These are phyloP conservation scores for Ceratobasidium sp. DNA, from an alignment of 1,284 basidiomycete species.

Conservation along the genomic window DNA sequence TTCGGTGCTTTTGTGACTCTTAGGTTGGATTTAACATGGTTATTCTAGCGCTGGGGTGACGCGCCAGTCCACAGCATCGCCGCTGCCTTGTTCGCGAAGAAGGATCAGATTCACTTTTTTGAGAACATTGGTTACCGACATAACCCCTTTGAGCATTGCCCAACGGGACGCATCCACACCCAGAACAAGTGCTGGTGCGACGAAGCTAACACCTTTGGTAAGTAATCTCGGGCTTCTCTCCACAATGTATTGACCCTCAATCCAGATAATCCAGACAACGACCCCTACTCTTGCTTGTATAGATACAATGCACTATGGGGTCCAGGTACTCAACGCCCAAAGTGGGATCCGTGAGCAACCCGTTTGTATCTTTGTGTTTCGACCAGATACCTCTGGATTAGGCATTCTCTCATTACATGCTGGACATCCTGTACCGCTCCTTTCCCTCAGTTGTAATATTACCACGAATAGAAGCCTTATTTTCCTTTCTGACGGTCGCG, in stretches of 20 bases:
- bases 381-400: background rate
- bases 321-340: conserved; percentile 18
- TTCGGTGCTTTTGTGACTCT: background rate
- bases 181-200: conserved; percentile 32
- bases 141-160: conserved; percentile 47
- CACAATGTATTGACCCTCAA: background rate
- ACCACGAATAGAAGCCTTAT: background rate
- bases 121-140: conserved; percentile 43
- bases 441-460: background rate
- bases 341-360: conserved; percentile 23
- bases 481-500: background rate
- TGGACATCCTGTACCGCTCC: background rate
- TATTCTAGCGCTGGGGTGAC: conserved; percentile 55
- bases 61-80: conserved; percentile 61
- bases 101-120: conserved; percentile 55
- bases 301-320: conserved; percentile 30
- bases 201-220: conserved; percentile 22
- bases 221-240: background rate
- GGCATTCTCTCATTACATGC: conserved; percentile 2
- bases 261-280: conserved; percentile 29
- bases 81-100: conserved; percentile 54
- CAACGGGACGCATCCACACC: conserved; percentile 29
- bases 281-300: conserved; percentile 33
- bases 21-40: background rate
- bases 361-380: background rate